These are phyloP conservation scores for Rubia balearica DNA, from an alignment of 305 asterid species.

Conservation along the genomic window DNA sequence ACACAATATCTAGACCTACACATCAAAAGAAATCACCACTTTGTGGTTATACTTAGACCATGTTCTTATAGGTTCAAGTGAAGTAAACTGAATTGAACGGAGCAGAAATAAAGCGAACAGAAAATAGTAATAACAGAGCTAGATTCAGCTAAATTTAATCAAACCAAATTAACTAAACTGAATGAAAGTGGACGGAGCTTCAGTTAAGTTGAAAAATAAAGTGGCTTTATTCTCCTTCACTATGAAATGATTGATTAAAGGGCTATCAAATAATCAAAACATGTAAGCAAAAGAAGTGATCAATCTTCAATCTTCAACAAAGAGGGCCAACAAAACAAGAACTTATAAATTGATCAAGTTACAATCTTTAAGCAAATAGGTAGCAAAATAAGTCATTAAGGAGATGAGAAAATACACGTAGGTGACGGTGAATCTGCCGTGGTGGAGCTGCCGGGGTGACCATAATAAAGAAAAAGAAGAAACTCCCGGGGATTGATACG, in stretches of 20 bases:
- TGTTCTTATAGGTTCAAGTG: too few species aligned
- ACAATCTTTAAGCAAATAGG: background rate
- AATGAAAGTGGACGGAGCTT: background rate
- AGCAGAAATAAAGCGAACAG: background rate
- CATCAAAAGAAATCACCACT: background rate
- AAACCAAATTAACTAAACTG: too few species aligned
- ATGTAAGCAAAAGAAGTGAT: background rate
- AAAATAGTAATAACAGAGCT: background rate
- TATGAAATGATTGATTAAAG: too few species aligned
- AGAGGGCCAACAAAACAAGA: background rate
- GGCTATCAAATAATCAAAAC: too few species aligned
- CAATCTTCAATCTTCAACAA: background rate
- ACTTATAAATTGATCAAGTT: background rate
- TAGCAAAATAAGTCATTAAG: background rate
- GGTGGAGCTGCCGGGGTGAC: slow-evolving; percentile 68
- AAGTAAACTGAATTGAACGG: background rate
- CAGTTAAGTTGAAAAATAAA: too few species aligned
- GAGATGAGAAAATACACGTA: slow-evolving; percentile 45
- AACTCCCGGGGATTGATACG: background rate
- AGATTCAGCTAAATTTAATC: background rate
- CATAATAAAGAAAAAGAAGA: slow-evolving; percentile 31
- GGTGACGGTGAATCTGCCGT: slow-evolving; percentile 68
- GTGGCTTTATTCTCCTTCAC: background rate
- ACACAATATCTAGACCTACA: background rate
- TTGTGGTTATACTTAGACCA: background rate